phyloP scores from a whole-genome alignment of 2,329 filamentous ascomycete genomes.

The Cyclaneusma minus region DNA sequence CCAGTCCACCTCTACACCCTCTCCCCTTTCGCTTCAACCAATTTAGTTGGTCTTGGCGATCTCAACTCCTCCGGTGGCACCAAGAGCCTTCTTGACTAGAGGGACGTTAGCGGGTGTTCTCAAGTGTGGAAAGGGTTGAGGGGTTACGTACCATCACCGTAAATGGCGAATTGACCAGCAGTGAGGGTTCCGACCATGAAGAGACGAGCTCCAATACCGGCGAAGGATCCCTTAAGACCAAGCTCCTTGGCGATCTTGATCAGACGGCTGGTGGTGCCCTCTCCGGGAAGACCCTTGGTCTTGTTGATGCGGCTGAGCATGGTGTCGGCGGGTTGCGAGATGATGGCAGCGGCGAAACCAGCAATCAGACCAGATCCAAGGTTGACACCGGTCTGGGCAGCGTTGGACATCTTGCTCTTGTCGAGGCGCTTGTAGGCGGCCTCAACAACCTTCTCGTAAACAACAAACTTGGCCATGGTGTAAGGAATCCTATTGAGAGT shows the following conservation, averaged over 20 bases:
- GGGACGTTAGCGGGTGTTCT: constrained; percentile 5
- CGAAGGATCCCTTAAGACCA: constrained; percentile 61
- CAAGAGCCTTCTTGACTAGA: constrained; percentile 49
- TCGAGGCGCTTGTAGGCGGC: constrained; percentile 50
- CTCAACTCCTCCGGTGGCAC: constrained; percentile 63
- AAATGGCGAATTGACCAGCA: constrained; percentile 78
- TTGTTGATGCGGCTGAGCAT: constrained; percentile 97
- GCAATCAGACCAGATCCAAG: constrained; percentile 62
- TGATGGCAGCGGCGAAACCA: constrained; percentile 73
- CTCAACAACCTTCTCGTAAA: constrained; percentile 80
- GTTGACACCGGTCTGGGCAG: constrained; percentile 67
- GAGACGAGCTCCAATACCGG: constrained; percentile 67
- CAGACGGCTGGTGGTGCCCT: constrained; percentile 65
- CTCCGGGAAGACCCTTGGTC: constrained; percentile 74
- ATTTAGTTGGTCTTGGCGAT: constrained; percentile 44
- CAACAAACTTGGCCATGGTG: constrained; percentile 92
- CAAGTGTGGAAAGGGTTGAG: too few relatives aligned
- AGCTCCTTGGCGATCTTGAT: constrained; percentile 84
- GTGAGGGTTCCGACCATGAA: constrained; percentile 56
- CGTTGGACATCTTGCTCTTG: constrained; percentile 53
- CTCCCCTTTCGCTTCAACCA: too few relatives aligned
- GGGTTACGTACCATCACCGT: too few relatives aligned
- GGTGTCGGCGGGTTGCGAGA: constrained; percentile 84
- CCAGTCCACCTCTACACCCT: too few relatives aligned
- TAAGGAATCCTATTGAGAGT: constrained; percentile 55